Percentiles rank a stretch among this genome's conserved stretches.
phyloP scores from a whole-genome alignment of 345 rosid genomes.

The Linum tenue region DNA sequence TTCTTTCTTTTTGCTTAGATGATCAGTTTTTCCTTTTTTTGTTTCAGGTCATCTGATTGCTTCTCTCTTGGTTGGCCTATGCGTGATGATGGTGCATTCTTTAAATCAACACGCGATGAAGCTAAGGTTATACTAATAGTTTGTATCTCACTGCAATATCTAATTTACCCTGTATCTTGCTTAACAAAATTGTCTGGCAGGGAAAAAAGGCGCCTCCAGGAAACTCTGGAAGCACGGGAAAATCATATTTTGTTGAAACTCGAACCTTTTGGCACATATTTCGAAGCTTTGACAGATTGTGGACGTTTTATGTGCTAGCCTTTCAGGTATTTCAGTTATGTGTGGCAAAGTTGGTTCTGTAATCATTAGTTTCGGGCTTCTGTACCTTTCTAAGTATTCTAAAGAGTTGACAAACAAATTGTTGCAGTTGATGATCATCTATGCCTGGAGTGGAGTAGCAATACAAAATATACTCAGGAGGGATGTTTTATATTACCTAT shows the following conservation, averaged over 20 bases:
- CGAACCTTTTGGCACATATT: slow-evolving; percentile 58
- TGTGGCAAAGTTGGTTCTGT: neutral
- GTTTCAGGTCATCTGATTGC: slow-evolving; percentile 9
- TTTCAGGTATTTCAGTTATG: slow-evolving; percentile 33
- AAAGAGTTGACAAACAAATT: slow-evolving; percentile 7
- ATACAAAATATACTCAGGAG: slow-evolving; percentile 33
- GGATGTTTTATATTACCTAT: slow-evolving; percentile 43
- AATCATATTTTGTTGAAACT: slow-evolving; percentile 53
- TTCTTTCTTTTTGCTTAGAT: neutral
- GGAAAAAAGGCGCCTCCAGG: slow-evolving; percentile 27
- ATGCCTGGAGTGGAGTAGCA: slow-evolving; percentile 57
- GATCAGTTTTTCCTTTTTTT: neutral
- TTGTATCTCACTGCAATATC: neutral
- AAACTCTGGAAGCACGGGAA: slow-evolving; percentile 37
- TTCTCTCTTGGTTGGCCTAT: slow-evolving; percentile 8
- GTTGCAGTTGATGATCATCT: slow-evolving; percentile 50
- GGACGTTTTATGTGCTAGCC: slow-evolving; percentile 52
- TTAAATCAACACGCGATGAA: neutral
- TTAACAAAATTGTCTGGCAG: slow-evolving; percentile 12
- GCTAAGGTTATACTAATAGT: neutral
- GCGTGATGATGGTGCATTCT: slow-evolving; percentile 11
- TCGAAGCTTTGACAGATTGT: slow-evolving; percentile 63
- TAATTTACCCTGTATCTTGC: neutral
- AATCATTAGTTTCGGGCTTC: neutral
- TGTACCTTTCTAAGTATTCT: slow-evolving; percentile 1